phyloP scores from a whole-genome alignment of 306 rosid species.

The Cucurbita moschata region DNA sequence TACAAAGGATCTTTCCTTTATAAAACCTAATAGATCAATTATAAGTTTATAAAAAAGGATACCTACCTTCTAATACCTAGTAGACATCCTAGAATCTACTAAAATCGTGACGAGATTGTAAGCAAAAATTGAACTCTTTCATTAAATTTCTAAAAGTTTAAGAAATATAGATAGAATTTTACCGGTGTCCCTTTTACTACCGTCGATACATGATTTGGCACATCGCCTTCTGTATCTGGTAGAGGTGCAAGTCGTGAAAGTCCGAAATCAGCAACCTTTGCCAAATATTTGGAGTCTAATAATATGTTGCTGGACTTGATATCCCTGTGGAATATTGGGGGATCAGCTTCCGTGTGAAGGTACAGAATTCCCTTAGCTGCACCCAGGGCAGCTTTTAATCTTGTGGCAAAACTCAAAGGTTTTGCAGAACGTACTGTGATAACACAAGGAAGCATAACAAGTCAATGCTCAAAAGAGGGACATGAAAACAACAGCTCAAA shows the following conservation, averaged over 20 bases:
- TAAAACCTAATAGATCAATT: background rate
- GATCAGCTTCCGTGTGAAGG: constrained; percentile 91
- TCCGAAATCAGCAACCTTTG: constrained; percentile 97
- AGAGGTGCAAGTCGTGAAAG: constrained; percentile 93
- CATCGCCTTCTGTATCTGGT: constrained; percentile 57
- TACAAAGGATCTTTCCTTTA: background rate
- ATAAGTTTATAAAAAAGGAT: background rate
- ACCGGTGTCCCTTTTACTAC: constrained; percentile 98
- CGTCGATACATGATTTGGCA: constrained; percentile 73
- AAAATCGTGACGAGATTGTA: background rate
- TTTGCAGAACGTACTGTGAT: constrained; percentile 37
- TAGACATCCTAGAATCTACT: background rate
- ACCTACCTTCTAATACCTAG: background rate
- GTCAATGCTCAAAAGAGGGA: background rate
- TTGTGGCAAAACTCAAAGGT: constrained; percentile 48
- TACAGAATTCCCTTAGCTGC: constrained; percentile 82
- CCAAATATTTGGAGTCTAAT: constrained; percentile 48
- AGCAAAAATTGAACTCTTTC: background rate
- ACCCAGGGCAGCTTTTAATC: constrained; percentile 68
- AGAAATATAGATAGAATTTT: constrained; percentile 13
- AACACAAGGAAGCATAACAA: constrained; percentile 1
- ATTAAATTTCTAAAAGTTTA: background rate
- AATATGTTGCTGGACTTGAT: constrained; percentile 89
- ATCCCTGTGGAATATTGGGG: constrained; percentile 95
- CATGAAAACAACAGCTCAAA: background rate